phyloP scores from a whole-genome alignment of 352 stramenopile species.

The Sclerospora graminicola region DNA sequence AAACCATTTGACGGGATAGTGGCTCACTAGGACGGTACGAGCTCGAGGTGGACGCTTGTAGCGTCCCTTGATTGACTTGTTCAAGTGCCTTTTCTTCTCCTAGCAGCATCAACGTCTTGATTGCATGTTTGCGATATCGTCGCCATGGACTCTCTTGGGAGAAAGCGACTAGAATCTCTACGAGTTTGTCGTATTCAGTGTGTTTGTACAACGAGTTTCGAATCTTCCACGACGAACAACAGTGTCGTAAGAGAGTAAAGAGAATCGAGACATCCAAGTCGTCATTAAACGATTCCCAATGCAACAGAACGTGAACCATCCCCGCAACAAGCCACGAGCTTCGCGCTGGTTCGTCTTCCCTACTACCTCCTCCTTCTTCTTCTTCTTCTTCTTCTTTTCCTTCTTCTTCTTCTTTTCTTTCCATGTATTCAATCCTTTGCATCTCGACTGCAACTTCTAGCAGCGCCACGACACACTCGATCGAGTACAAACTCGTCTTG shows the following conservation, averaged over 20 bases:
- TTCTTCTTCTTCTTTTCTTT: too few species aligned
- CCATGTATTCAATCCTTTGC: too few species aligned
- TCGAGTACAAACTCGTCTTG: slow-evolving; percentile 31
- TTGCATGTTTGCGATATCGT: slow-evolving; percentile 24
- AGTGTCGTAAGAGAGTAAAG: slow-evolving; percentile 31
- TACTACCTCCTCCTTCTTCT: slow-evolving; percentile 1
- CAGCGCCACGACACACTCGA: slow-evolving; percentile 44
- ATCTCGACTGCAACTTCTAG: slow-evolving; percentile 28
- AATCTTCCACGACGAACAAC: slow-evolving; percentile 26
- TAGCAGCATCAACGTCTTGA: slow-evolving; percentile 34
- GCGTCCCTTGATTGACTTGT: slow-evolving; percentile 14
- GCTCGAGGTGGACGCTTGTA: slow-evolving; percentile 8
- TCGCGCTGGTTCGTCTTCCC: slow-evolving; percentile 15
- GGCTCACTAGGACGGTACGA: slow-evolving; percentile 4
- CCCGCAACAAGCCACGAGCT: slow-evolving; percentile 40
- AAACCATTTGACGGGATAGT: slow-evolving; percentile 35
- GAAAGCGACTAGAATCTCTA: slow-evolving; percentile 30
- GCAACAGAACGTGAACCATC: slow-evolving; percentile 36
- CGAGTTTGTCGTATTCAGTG: slow-evolving; percentile 29
- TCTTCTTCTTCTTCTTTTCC: too few species aligned
- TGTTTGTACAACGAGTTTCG: slow-evolving; percentile 35
- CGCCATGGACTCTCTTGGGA: slow-evolving; percentile 22
- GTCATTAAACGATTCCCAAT: slow-evolving; percentile 22
- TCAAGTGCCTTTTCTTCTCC: slow-evolving; percentile 36
- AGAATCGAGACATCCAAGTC: slow-evolving; percentile 37